Conservation (phyloP, 2,329 filamentous ascomycete species). For the Diaporthe sp. region DNA sequence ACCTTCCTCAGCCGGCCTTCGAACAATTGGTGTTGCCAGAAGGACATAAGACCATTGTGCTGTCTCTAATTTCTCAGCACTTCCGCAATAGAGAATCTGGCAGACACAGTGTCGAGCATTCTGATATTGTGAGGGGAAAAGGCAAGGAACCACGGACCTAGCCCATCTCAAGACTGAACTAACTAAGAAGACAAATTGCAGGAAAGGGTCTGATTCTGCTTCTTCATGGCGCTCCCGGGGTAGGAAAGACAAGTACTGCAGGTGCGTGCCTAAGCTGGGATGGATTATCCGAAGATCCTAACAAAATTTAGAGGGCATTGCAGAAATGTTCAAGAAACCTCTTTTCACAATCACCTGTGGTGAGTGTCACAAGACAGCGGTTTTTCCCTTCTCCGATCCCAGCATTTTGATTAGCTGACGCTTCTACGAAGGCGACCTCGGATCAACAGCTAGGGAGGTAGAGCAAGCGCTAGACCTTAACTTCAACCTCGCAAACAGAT, state of each 20-base stretch:
- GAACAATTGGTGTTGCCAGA: constrained; percentile 46
- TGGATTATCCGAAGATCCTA: no score
- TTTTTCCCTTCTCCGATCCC: no score
- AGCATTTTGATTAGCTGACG: not conserved
- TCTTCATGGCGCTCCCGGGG: constrained; percentile 51
- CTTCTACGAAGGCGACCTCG: constrained; percentile 47
- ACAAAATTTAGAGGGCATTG: constrained; percentile 42
- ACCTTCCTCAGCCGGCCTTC: not conserved
- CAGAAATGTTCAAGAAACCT: constrained; percentile 43
- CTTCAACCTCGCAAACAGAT: constrained; percentile 44
- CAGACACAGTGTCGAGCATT: constrained; percentile 41
- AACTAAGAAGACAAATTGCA: no score
- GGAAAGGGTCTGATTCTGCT: constrained; percentile 52
- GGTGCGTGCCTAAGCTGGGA: constrained; percentile 40
- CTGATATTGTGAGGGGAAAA: constrained; percentile 52
- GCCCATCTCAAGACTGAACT: no score
- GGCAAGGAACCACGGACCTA: constrained; percentile 43
- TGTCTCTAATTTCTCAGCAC: constrained; percentile 50
- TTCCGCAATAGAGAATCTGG: constrained; percentile 47
- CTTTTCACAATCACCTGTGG: constrained; percentile 45
- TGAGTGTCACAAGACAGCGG: not conserved
- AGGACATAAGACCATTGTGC: constrained; percentile 48
- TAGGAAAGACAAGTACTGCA: constrained; percentile 52
- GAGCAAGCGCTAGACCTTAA: constrained; percentile 47
- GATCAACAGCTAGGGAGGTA: constrained; percentile 50